phyloP scores from a whole-genome alignment of 495 filamentous ascomycete species.

The Penicillium daleae region DNA sequence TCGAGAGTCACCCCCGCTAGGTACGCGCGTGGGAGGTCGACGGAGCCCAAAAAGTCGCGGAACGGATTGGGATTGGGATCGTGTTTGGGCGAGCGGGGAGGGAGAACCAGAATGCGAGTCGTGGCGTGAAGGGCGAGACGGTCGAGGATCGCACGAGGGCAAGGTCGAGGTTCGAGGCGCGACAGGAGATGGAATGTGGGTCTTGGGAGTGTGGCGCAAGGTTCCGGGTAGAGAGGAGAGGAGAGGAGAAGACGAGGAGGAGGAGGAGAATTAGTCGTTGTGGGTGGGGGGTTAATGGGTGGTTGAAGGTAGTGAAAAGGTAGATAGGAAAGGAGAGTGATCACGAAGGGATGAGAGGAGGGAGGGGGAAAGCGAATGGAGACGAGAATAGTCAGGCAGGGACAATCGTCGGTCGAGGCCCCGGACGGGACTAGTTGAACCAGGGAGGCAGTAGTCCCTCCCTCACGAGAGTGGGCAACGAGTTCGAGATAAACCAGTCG shows the following conservation, averaged over 20 bases:
- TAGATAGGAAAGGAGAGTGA: background rate
- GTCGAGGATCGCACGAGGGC: slow-evolving; percentile 5
- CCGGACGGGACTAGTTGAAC: background rate
- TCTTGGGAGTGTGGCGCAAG: slow-evolving; percentile 18
- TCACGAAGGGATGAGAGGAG: slow-evolving; percentile 10
- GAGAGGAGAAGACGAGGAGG: no score
- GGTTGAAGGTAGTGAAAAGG: slow-evolving; percentile 4
- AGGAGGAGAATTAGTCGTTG: background rate
- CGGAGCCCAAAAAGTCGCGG: slow-evolving; percentile 5
- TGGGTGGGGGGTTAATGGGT: background rate
- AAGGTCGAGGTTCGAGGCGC: slow-evolving; percentile 11
- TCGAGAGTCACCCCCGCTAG: slow-evolving; percentile 17
- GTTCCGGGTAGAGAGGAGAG: slow-evolving; percentile 1
- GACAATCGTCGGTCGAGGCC: background rate
- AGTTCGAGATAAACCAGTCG: slow-evolving; percentile 29
- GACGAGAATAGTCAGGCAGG: slow-evolving; percentile 7
- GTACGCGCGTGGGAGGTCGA: slow-evolving; percentile 9
- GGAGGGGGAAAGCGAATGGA: slow-evolving; percentile 15
- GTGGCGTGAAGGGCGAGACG: slow-evolving; percentile 6
- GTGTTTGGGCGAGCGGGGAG: background rate
- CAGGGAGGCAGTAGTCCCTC: no score
- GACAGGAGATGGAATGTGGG: slow-evolving; percentile 22
- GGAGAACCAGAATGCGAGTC: slow-evolving; percentile 2
- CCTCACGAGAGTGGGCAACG: no score
- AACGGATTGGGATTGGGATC: slow-evolving; percentile 3